Evolutionary conservation across 148 eudicot species (phyloP).

Genomic region (Hydrangea macrophylla): DNA sequence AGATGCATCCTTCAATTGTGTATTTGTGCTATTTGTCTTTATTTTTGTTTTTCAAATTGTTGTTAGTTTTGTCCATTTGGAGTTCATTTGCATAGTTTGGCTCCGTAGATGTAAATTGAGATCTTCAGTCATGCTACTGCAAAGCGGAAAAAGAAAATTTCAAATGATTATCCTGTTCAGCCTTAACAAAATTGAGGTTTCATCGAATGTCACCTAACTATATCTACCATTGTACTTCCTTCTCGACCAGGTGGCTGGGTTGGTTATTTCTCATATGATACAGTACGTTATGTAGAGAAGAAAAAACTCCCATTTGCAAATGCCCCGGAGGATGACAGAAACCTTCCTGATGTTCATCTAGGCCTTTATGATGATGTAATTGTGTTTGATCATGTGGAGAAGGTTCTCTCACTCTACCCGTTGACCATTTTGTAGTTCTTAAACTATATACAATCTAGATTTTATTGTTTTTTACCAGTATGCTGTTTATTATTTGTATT

Average conservation of each 20-base stretch:
- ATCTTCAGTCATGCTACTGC: constrained; percentile 3
- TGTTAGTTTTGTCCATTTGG: neutral
- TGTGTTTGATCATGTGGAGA: constrained; percentile 93
- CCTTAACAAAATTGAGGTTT: neutral
- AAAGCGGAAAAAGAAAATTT: neutral
- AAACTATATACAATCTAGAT: neutral
- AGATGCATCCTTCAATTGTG: neutral
- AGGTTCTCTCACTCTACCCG: constrained; percentile 45
- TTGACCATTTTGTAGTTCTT: neutral
- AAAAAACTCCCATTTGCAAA: constrained; percentile 82
- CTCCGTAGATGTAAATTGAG: neutral
- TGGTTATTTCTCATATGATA: constrained; percentile 95
- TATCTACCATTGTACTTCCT: constrained; percentile 10
- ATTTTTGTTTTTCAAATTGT: constrained; percentile 1
- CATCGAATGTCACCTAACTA: constrained; percentile 2
- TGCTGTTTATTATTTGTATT: neutral
- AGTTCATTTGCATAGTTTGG: neutral
- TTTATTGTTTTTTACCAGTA: neutral
- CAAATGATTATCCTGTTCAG: neutral
- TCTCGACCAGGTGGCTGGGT: constrained; percentile 88
- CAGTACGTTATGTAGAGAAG: constrained; percentile 94
- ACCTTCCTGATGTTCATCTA: constrained; percentile 87
- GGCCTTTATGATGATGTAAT: constrained; percentile 95
- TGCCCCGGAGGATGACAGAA: constrained; percentile 89
- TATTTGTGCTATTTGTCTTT: neutral